Base-by-base conservation (phyloP, 495 filamentous ascomycete species). In the Penicillium cinerascens region DNA sequence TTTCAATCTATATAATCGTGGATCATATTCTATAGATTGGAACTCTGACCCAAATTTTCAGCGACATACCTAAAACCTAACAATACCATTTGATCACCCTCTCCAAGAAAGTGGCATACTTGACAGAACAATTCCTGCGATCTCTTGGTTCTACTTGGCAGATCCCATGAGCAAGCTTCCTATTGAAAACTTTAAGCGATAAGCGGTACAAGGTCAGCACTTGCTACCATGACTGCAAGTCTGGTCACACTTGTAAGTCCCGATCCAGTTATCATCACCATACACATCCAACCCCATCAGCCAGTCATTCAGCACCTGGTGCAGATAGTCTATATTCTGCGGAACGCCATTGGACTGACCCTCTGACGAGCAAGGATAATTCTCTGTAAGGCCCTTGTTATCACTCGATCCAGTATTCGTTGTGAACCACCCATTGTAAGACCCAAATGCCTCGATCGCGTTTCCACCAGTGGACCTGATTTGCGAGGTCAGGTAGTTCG, bases 381-480 rank as follows among this genome's bases (percentile, higher is more conserved):
- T 51, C 27, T 52, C 47, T n/a, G 66, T 69, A 6, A 69, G 47
- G 8, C 65, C 65, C 51, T 55, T 50, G 43, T 57, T 54, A 8
- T 45, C 45, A 42, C 61, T 63, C 43, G 61, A 39, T 11, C 59
- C 63, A 44, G 45, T 58, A 15, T 42, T 48, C 4, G 55, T 55
- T 17, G 53, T 64, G 55, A 68, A 71, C 67, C 64, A 69, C 8
- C 67, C 67, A 35, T 69, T 69, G 43, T 69, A 71, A 21, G 50
- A 51, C 9, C 64, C 67, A 47, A 71, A 55, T 1, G 67, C 68
- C 35, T 63, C 27, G 13, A 71, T 56, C 16, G 64, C 68, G 52
- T 71, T 71, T 1, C 60, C 56, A 35, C 55, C 57, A 15, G 54
- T n/a, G 0, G 47, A 42, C 18, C 62, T 43, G 1, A 71, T 43